Evolutionary conservation across 2,329 filamentous ascomycete genomes (phyloP).

Genomic region (Apiospora aurea): DNA sequence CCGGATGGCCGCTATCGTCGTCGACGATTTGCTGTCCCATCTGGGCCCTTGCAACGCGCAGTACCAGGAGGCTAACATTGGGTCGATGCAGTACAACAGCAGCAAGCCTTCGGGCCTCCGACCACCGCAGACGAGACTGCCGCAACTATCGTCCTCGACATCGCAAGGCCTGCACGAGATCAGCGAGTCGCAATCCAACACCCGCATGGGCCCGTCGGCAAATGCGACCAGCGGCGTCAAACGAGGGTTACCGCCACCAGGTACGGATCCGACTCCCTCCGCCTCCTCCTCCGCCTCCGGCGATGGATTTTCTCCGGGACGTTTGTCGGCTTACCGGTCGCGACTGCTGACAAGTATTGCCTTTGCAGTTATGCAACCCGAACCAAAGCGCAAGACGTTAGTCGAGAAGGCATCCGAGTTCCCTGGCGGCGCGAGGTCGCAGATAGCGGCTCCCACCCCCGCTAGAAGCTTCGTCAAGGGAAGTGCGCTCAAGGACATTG

Average conservation of each 20-base stretch:
- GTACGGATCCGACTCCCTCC: slow-evolving; percentile 39
- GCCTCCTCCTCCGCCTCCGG: neutral
- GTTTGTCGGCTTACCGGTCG: slow-evolving; percentile 15
- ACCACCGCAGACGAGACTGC: slow-evolving; percentile 21
- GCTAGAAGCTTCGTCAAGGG: slow-evolving; percentile 54
- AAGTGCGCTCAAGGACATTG: slow-evolving; percentile 46
- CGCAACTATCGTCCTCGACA: slow-evolving; percentile 31
- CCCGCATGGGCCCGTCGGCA: slow-evolving; percentile 53
- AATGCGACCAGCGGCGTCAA: slow-evolving; percentile 56
- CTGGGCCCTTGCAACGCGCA: neutral
- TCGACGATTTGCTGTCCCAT: neutral
- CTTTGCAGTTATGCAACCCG: slow-evolving; percentile 57
- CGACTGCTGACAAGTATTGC: slow-evolving; percentile 25
- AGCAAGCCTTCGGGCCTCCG: slow-evolving; percentile 28
- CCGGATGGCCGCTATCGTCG: neutral
- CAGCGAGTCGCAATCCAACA: slow-evolving; percentile 67
- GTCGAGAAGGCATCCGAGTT: slow-evolving; percentile 62
- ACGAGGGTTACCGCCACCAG: slow-evolving; percentile 55
- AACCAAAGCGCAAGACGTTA: slow-evolving; percentile 67
- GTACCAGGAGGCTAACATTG: neutral
- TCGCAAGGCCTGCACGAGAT: slow-evolving; percentile 58
- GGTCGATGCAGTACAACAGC: slow-evolving; percentile 16
- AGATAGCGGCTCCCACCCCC: slow-evolving; percentile 49
- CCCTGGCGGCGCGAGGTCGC: slow-evolving; percentile 45
- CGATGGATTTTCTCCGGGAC: neutral